Evolutionary conservation across 2,329 filamentous ascomycete genomes (phyloP).

Genomic region (Penicillium paneum): DNA sequence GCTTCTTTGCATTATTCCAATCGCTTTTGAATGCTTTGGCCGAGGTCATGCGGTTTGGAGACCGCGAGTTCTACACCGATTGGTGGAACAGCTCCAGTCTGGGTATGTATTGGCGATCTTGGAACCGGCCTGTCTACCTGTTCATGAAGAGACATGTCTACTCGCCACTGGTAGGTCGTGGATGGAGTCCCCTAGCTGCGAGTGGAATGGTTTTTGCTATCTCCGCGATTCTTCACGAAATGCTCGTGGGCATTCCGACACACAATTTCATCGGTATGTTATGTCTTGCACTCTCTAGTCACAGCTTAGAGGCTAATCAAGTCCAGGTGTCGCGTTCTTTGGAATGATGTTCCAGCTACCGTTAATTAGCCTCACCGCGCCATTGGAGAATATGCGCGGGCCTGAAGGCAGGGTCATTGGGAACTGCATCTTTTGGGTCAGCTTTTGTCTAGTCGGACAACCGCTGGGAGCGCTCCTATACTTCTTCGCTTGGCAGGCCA

Average conservation of each 20-base stretch:
- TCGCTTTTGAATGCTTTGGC: slow-evolving; percentile 86
- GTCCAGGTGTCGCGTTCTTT: slow-evolving; percentile 76
- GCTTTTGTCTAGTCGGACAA: slow-evolving; percentile 92
- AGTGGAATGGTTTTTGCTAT: slow-evolving; percentile 82
- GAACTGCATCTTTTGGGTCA: slow-evolving; percentile 94
- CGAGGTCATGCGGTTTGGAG: slow-evolving; percentile 84
- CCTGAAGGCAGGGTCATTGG: slow-evolving; percentile 75
- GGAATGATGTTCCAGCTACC: slow-evolving; percentile 95
- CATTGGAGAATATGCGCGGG: slow-evolving; percentile 73
- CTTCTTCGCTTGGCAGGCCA: slow-evolving; percentile 98
- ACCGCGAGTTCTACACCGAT: slow-evolving; percentile 91
- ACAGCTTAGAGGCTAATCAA: slow-evolving; percentile 2
- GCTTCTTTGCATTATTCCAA: slow-evolving; percentile 96
- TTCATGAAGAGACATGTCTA: slow-evolving; percentile 97
- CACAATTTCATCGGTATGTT: slow-evolving; percentile 84
- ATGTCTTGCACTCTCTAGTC: slow-evolving; percentile 26
- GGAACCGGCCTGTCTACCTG: slow-evolving; percentile 96
- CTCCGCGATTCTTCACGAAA: slow-evolving; percentile 84
- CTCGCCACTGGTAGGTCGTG: slow-evolving; percentile 78
- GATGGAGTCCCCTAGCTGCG: slow-evolving; percentile 67
- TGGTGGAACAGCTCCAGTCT: slow-evolving; percentile 96
- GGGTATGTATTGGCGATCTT: slow-evolving; percentile 87
- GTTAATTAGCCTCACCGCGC: slow-evolving; percentile 75
- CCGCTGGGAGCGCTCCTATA: slow-evolving; percentile 89
- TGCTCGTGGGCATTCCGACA: slow-evolving; percentile 89